Evolutionary conservation across 2,329 filamentous ascomycete genomes (phyloP).

Genomic region (Neonectria coccinea): DNA sequence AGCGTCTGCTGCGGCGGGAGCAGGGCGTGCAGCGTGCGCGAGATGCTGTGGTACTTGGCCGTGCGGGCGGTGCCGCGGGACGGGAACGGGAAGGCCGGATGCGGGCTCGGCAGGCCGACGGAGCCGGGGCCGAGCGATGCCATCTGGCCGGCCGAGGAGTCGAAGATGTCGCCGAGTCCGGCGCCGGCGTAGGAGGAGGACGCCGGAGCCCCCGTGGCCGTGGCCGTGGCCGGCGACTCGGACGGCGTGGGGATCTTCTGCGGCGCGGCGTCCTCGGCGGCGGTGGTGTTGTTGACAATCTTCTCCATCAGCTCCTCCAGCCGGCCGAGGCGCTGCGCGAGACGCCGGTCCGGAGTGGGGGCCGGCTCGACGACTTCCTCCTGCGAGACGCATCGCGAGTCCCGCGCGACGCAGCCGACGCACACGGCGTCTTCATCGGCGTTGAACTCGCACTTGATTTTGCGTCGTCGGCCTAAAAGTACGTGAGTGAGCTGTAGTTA

Average conservation of each 20-base stretch:
- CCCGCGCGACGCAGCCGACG: slow-evolving; percentile 58
- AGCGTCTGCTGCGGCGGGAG: slow-evolving; percentile 40
- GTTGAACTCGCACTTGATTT: slow-evolving; percentile 63
- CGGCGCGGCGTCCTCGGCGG: background rate
- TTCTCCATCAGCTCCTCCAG: slow-evolving; percentile 61
- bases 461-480: slow-evolving; percentile 56
- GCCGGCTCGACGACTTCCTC: slow-evolving; percentile 54
- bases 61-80: slow-evolving; percentile 11
- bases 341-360: slow-evolving; percentile 52
- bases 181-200: slow-evolving; percentile 24
- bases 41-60: slow-evolving; percentile 32
- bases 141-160: slow-evolving; percentile 36
- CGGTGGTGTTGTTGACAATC: slow-evolving; percentile 53
- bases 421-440: slow-evolving; percentile 57
- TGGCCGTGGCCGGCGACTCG: slow-evolving; percentile 26
- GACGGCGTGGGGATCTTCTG: slow-evolving; percentile 32
- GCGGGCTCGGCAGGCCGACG: slow-evolving; percentile 17
- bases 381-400: slow-evolving; percentile 59
- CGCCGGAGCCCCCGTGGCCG: background rate
- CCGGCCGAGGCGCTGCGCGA: slow-evolving; percentile 58
- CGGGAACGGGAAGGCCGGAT: background rate
- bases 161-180: slow-evolving; percentile 37
- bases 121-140: slow-evolving; percentile 23
- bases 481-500: background rate
- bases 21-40: slow-evolving; percentile 37